Evolutionary conservation across 768 basidiomycete species (phyloP), one percentile per base, ranked within the genome.

Genomic region (Terana coerulea): DNA sequence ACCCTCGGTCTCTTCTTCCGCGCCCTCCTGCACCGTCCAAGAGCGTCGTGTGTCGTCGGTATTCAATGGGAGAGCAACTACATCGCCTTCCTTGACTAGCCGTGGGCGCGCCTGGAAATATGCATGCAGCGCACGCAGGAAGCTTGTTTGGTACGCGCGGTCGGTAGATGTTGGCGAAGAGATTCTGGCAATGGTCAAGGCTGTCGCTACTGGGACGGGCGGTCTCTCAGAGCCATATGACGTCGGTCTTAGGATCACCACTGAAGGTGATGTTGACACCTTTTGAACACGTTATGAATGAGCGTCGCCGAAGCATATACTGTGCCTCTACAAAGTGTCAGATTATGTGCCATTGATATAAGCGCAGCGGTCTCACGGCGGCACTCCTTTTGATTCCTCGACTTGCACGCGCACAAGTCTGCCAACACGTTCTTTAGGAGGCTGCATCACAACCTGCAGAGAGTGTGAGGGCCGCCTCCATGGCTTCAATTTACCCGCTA

Each of bases 141-240:
- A 83, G 5, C 80, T 61, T 0, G 73, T 61, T 61, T 92, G 87
- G 61, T 86, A 86, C 28, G 68, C 64, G 36, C 81, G 80, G 63
- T 81, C 79, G 11, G 75, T 81, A 1, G 88, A 82, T 49, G 83
- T 67, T 1, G 89, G 84, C 0, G 91, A 89, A 0, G 88, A 81
- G 6, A 97, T 73, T n/a, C 90, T 81, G 1, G 91, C 87, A 46
- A 97, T 72, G 1, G 86, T 88, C 19, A 95, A 69, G 1, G 79
- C 71, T 47, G 70, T 72, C 6, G 92, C 93, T 17, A 68, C 78
- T 2, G 92, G 91, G 25, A 93, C 71, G 7, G 75, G 67, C 25
- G 84, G 84, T 48, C 72, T 68, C 5, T 71, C 68, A 9, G 78
- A 73, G 12, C 84, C 84, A 58, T 86, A 84, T 5, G 86, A 82